Percentiles rank a stretch among this genome's conserved stretches.
phyloP scores from a whole-genome alignment of 2,329 filamentous ascomycete genomes.

The Aspergillus sp. region DNA sequence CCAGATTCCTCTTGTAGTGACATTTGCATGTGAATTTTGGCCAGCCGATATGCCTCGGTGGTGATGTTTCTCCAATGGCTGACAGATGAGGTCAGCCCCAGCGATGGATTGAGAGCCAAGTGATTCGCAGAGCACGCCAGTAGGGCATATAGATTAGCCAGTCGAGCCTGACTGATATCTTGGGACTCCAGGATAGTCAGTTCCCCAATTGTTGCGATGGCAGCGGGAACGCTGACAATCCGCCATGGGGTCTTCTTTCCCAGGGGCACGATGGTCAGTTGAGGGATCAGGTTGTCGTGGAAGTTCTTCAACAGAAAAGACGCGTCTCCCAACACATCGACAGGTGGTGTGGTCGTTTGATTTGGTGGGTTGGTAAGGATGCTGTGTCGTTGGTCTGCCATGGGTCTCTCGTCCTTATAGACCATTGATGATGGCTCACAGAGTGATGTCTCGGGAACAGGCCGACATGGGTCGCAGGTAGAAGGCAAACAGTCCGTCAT shows the following conservation, averaged over 20 bases:
- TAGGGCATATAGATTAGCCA: neutral
- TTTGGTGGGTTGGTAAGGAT: too few species aligned
- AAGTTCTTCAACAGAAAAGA: neutral
- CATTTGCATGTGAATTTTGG: neutral
- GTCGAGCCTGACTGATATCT: neutral
- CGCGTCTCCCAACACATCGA: neutral
- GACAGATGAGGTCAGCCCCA: neutral
- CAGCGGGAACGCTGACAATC: neutral
- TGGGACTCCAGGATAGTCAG: neutral
- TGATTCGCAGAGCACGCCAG: neutral
- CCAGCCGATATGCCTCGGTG: neutral
- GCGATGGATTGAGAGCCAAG: neutral
- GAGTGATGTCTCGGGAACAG: too few species aligned
- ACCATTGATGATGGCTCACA: too few species aligned
- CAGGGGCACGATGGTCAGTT: neutral
- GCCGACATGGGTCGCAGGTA: too few species aligned
- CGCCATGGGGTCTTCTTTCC: neutral
- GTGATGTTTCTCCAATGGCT: neutral
- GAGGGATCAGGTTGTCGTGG: neutral
- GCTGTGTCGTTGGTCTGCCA: too few species aligned
- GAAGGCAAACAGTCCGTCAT: too few species aligned
- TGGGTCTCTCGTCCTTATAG: too few species aligned
- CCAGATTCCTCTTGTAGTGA: neutral
- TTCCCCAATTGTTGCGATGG: neutral
- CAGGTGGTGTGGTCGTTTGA: neutral